Base-by-base conservation (phyloP, 345 rosid species). In the Trapa incisa region DNA sequence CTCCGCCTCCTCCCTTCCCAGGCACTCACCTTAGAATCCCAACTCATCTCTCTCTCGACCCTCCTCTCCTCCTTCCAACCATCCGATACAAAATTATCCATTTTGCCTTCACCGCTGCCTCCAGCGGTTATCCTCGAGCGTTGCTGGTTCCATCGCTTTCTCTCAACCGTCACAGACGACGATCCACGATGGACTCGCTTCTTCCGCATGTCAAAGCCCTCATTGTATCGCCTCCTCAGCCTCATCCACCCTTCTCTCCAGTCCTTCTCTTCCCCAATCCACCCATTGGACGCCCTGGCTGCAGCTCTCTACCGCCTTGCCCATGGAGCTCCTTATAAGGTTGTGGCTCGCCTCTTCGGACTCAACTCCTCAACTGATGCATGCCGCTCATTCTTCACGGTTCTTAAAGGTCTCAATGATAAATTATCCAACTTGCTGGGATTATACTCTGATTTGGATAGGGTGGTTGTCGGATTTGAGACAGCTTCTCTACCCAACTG, bases 241-340 rank as follows among this genome's bases (percentile, higher is more conserved):
- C 53, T 75, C 66, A 67, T 91, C 37, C 67, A 80, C 52, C 83
- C 85, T 37, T 75, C 68, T 14, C 78, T 82, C 42, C 76, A 71
- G 10, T 69, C 83, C 17, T 67, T 78, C 9, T 83, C 82, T 35
- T 69, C 80, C 1, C 66, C 81, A 1, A 45, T 81, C 3, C 77
- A 78, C 41, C 80, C 87, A 15, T 76, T 81, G 1, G 62, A 72
- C 50, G 86, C 85, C 64, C 77, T 91, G 22, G 91, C 86, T 1
- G 84, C 91, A 35, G 58, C 91, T 32, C 77, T 91, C 72, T 85
- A 78, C 79, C 89, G 93, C 73, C 91, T 91, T 67, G 77, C 97
- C 37, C 97, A 88, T 53, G 90, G 66, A 66, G 80, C 84, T 37
- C 81, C 91, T 12, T 88, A 83, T 73, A 70, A 75, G n/a, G 75